These are phyloP conservation scores for Zygosaccharomyces siamensis DNA, from an alignment of 805 yeast species.

Conservation along the genomic window DNA sequence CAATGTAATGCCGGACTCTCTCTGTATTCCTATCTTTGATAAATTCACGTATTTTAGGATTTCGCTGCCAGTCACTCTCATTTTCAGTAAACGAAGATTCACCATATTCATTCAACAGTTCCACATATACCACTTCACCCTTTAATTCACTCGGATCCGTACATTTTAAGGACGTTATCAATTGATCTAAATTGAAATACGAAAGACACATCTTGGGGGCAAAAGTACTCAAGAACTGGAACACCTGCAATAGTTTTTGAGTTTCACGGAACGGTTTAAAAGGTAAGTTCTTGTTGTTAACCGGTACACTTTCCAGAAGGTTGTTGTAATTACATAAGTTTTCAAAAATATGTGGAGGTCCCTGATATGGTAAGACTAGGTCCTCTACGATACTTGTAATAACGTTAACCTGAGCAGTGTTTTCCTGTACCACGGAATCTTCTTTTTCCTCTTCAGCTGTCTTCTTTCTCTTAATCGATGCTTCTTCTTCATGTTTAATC, in stretches of 20 bases:
- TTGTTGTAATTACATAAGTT: conserved; percentile 21
- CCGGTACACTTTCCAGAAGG: conserved; percentile 21
- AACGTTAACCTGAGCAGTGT: conserved; percentile 5
- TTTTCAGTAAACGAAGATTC: conserved; percentile 1
- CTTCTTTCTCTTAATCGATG: conserved; percentile 14
- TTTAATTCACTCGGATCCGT: conserved; percentile 27
- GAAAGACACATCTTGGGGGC: conserved; percentile 23
- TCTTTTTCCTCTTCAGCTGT: conserved; percentile 9
- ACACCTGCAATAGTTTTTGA: conserved; percentile 26
- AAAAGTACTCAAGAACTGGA: conserved; percentile 33
- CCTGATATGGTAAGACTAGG: conserved; percentile 24
- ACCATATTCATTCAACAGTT: conserved; percentile 5
- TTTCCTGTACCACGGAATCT: conserved; percentile 9
- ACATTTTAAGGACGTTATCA: conserved; percentile 29
- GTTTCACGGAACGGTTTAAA: conserved; percentile 17
- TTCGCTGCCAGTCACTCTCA: conserved; percentile 26
- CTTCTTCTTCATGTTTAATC: conserved; percentile 15
- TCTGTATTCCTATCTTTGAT: conserved; percentile 14
- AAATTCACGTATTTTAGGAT: conserved; percentile 16
- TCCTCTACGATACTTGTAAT: conserved; percentile 29
- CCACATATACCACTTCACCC: conserved; percentile 26
- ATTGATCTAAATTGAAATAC: conserved; percentile 29
- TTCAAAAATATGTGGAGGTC: conserved; percentile 19
- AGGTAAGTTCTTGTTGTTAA: neutral
- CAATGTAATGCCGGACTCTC: conserved; percentile 16